Percentiles rank a stretch among this genome's conserved stretches.
Conservation (phyloP, 1,284 basidiomycete genomes). For the Ganoderma sp. region DNA sequence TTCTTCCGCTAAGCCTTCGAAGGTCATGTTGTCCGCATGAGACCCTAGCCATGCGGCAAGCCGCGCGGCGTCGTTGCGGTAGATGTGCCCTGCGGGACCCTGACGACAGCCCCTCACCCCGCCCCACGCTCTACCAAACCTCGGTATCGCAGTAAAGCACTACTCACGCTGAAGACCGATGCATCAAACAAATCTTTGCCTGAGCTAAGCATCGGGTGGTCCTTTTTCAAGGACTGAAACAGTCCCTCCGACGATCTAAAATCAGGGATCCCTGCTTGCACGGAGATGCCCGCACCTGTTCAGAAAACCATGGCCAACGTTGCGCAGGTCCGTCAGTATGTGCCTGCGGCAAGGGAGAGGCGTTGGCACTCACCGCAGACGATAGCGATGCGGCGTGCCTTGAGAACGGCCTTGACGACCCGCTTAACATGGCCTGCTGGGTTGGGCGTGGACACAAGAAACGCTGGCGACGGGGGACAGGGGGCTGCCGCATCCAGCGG, state of each 20-base stretch:
- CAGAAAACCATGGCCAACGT: not conserved
- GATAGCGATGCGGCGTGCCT: conserved; percentile 83
- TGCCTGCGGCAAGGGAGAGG: conserved; percentile 18
- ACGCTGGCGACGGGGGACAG: conserved; percentile 42
- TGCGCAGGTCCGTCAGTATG: conserved; percentile 21
- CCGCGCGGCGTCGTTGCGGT: conserved; percentile 15
- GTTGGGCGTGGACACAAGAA: conserved; percentile 47
- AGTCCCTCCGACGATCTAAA: conserved; percentile 87
- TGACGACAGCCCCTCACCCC: conserved; percentile 6
- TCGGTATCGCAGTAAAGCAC: not conserved
- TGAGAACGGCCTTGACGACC: conserved; percentile 69
- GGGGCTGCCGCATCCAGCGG: conserved; percentile 42
- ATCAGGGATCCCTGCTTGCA: conserved; percentile 90
- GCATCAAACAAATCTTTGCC: conserved; percentile 94
- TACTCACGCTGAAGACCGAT: conserved; percentile 83
- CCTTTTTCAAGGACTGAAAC: conserved; percentile 80
- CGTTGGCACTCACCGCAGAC: conserved; percentile 72
- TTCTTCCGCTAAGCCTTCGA: conserved; percentile 10
- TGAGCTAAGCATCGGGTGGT: conserved; percentile 75
- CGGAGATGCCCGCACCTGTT: conserved; percentile 91
- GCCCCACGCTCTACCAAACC: conserved; percentile 10
- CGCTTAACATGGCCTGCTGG: conserved; percentile 52
- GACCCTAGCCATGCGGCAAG: not conserved
- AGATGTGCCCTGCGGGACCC: conserved; percentile 10
- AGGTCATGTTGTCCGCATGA: conserved; percentile 7